A percentile compares a stretch with the other conserved stretches of the same genome.
Evolutionary conservation across 1,284 basidiomycete species (phyloP).

Genomic region (Ustilago lituana): DNA sequence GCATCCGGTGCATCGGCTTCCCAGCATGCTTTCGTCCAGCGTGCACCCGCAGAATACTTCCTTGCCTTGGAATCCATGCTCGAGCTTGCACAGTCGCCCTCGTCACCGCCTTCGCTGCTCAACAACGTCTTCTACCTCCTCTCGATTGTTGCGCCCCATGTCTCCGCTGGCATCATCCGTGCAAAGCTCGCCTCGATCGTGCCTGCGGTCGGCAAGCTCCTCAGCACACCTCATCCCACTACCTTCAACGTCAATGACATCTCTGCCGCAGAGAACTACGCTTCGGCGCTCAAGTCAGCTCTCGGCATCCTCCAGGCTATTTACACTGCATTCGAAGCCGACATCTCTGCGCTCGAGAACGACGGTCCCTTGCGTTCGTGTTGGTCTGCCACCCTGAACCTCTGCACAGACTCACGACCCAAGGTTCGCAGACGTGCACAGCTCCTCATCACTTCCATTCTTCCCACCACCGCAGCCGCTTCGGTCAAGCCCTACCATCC

Average conservation of each 20-base stretch:
- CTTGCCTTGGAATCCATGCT: constrained; percentile 63
- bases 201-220: constrained; percentile 50
- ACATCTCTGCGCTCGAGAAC: constrained; percentile 65
- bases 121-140: constrained; percentile 62
- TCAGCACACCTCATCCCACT: constrained; percentile 55
- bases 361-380: constrained; percentile 52
- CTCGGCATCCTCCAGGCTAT: constrained; percentile 79
- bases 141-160: constrained; percentile 58
- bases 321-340: constrained; percentile 75
- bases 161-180: constrained; percentile 53
- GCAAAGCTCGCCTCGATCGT: constrained; percentile 55
- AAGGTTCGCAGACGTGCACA: constrained; percentile 92
- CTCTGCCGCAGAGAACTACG: constrained; percentile 76
- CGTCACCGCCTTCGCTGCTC: constrained; percentile 39
- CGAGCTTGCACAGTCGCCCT: constrained; percentile 28
- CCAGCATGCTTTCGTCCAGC: constrained; percentile 66
- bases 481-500: constrained; percentile 75
- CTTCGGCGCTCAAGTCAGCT: constrained; percentile 73
- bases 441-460: constrained; percentile 81
- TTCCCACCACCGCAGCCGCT: constrained; percentile 39
- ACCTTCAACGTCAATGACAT: constrained; percentile 68
- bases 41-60: constrained; percentile 61
- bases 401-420: constrained; percentile 86
- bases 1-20: constrained; percentile 76
- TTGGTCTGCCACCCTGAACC: constrained; percentile 78